Percentiles rank a stretch among this genome's conserved stretches.
Evolutionary conservation across 768 basidiomycete species (phyloP).

Genomic region (Calocybe gangraenosa): DNA sequence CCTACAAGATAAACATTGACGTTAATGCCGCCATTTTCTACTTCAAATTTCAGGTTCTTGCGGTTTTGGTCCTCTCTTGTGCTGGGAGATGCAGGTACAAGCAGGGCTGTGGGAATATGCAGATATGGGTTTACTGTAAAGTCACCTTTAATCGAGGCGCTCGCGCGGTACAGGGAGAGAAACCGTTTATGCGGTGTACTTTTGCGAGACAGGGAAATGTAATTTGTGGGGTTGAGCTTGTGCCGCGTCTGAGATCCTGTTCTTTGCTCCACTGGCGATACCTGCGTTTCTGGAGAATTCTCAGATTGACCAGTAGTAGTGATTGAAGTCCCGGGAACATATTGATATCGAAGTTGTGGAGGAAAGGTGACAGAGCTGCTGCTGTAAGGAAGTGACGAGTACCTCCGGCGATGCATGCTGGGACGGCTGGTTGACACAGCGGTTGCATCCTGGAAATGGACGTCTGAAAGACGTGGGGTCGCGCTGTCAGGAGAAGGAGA

Average conservation of each 20-base stretch:
- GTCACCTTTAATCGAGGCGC: constrained; percentile 27
- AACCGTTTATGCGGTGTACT: constrained; percentile 18
- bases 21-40: constrained; percentile 36
- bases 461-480: constrained; percentile 1
- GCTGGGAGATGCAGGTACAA: constrained; percentile 23
- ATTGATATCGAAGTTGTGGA: constrained; percentile 8
- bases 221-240: constrained; percentile 24
- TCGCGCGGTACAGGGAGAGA: constrained; percentile 15
- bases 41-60: constrained; percentile 37
- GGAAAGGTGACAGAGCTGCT: constrained; percentile 4
- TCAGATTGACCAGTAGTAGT: constrained; percentile 5
- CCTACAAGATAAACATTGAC: constrained; percentile 37
- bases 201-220: constrained; percentile 27
- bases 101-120: constrained; percentile 30
- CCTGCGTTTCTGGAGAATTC: neutral
- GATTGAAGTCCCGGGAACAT: constrained; percentile 9
- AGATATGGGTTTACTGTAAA: constrained; percentile 40
- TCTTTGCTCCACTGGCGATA: neutral
- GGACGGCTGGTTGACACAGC: neutral
- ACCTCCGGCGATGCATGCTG: constrained; percentile 1
- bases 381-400: constrained; percentile 8
- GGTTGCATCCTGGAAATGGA: neutral
- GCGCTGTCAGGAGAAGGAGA: neutral
- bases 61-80: constrained; percentile 21
- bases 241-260: neutral